These are phyloP conservation scores for Beauveria sp. DNA, from an alignment of 2,329 filamentous ascomycete species.

Conservation along the genomic window DNA sequence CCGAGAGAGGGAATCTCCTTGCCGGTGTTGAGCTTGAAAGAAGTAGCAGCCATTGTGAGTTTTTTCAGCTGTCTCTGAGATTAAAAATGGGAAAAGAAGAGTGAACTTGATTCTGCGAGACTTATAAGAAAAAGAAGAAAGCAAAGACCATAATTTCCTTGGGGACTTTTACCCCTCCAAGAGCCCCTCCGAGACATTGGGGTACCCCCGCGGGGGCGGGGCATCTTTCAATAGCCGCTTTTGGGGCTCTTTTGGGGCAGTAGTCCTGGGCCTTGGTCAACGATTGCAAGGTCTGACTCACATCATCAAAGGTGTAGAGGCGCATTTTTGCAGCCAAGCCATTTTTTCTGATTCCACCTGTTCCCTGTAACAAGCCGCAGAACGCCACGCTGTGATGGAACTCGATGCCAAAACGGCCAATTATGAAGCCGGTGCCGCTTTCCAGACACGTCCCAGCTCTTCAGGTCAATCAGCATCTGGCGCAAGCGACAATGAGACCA, in stretches of 20 bases:
- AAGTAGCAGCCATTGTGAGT: slow-evolving; percentile 42
- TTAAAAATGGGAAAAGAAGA: neutral
- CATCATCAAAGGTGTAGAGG: too few species aligned
- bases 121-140: neutral
- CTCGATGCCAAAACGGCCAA: too few species aligned
- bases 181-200: neutral
- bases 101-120: neutral
- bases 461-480: too few species aligned
- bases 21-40: slow-evolving; percentile 59
- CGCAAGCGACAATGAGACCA: too few species aligned
- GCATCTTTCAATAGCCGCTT: neutral
- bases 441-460: too few species aligned
- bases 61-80: neutral
- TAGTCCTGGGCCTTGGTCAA: too few species aligned
- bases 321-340: too few species aligned
- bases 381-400: too few species aligned
- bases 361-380: too few species aligned
- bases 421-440: too few species aligned
- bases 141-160: neutral
- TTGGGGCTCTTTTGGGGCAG: neutral
- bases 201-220: neutral
- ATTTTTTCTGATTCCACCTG: too few species aligned
- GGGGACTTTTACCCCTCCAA: neutral
- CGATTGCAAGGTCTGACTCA: too few species aligned
- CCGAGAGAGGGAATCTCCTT: slow-evolving; percentile 56